These are phyloP conservation scores for Croton setiger DNA, from an alignment of 441 rosid genomes.

Conservation along the genomic window DNA sequence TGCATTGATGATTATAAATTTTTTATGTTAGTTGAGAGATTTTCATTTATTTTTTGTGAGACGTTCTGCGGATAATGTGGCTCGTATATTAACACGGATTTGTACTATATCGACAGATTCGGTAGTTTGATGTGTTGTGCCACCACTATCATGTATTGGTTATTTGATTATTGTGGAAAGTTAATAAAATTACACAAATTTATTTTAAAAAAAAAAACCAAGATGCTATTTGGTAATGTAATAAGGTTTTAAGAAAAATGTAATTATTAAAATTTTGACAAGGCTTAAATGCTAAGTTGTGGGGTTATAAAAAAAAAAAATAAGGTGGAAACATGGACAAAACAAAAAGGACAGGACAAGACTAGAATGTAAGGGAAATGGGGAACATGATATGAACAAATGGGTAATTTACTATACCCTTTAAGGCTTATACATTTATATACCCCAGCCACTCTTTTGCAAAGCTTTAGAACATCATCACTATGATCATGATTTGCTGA, in stretches of 20 bases:
- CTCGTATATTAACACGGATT: too few relatives aligned
- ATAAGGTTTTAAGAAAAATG: not conserved
- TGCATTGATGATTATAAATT: too few relatives aligned
- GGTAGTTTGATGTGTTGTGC: too few relatives aligned
- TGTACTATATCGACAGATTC: too few relatives aligned
- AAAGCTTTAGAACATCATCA: not conserved
- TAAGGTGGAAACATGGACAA: not conserved
- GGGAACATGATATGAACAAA: slow-evolving; percentile 23
- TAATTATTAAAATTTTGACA: slow-evolving; percentile 6
- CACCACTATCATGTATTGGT: too few relatives aligned
- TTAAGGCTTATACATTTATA: not conserved
- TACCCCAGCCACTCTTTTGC: slow-evolving; percentile 13
- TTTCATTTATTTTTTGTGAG: too few relatives aligned
- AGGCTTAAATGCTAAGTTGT: not conserved
- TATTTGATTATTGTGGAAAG: too few relatives aligned
- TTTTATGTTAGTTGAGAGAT: too few relatives aligned
- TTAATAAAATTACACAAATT: too few relatives aligned
- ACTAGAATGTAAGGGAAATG: slow-evolving; percentile 21
- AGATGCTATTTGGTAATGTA: too few relatives aligned
- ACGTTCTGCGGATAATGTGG: too few relatives aligned
- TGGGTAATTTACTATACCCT: not conserved
- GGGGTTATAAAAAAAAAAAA: not conserved
- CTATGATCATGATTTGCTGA: slow-evolving; percentile 6
- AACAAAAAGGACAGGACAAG: slow-evolving; percentile 21
- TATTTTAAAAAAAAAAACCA: too few relatives aligned